phyloP scores from a whole-genome alignment of 129 eudicot genomes.

The Kitagawia praeruptora region DNA sequence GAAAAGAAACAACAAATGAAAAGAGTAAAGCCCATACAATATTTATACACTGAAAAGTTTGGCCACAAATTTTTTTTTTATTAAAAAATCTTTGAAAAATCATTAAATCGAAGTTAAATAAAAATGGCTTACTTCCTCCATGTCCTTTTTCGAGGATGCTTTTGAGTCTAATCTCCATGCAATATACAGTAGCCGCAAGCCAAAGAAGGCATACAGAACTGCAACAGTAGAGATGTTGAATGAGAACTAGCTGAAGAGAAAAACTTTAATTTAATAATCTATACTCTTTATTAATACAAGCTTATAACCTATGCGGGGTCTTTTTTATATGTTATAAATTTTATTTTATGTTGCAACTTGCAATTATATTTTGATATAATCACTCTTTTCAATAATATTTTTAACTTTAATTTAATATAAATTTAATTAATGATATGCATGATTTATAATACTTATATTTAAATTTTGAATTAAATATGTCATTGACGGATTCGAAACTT shows the following conservation, averaged over 20 bases:
- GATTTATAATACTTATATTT: too few species aligned
- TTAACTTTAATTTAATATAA: too few species aligned
- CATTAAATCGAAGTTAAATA: not conserved
- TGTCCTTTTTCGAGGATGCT: conserved; percentile 84
- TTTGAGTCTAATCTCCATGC: conserved; percentile 97
- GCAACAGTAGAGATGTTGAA: conserved; percentile 21
- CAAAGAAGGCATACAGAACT: conserved; percentile 92
- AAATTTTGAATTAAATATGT: too few species aligned
- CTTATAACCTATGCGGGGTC: too few species aligned
- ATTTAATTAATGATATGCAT: too few species aligned
- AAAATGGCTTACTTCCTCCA: conserved; percentile 70
- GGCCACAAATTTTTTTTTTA: not conserved
- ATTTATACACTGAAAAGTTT: not conserved
- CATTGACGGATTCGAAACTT: too few species aligned
- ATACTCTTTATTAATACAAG: too few species aligned
- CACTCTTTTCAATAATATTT: too few species aligned
- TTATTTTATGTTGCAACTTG: too few species aligned
- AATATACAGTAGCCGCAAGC: conserved; percentile 82
- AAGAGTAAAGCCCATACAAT: not conserved
- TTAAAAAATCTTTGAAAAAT: not conserved
- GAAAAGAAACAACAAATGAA: too few species aligned
- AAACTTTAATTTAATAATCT: not conserved
- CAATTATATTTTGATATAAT: too few species aligned
- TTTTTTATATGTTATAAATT: too few species aligned
- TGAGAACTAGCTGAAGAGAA: not conserved